Evolutionary conservation across 768 basidiomycete species (phyloP).

Genomic region (Boletellus emodensis): DNA sequence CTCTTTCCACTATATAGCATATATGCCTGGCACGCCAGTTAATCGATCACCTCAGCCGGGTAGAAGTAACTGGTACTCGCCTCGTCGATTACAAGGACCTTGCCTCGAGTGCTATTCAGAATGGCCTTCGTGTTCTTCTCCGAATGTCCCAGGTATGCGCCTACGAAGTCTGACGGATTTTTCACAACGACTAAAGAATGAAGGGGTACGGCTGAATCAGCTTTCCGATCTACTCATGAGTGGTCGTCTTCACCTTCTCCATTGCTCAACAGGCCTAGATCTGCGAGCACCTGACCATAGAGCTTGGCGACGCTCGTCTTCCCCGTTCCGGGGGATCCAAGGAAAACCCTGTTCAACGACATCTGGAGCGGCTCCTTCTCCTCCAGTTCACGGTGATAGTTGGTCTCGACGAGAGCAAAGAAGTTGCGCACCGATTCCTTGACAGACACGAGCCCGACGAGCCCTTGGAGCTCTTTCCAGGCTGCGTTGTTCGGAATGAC

Average conservation of each 20-base stretch:
- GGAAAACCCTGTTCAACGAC: conserved; percentile 61
- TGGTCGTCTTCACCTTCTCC: conserved; percentile 52
- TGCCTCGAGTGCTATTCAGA: conserved; percentile 53
- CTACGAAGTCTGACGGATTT: conserved; percentile 69
- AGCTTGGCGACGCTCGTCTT: conserved; percentile 68
- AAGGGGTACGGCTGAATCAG: neutral
- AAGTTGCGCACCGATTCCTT: conserved; percentile 51
- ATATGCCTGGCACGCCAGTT: neutral
- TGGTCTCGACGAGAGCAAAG: conserved; percentile 43
- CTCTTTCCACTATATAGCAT: conserved; percentile 53
- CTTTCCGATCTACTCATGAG: neutral
- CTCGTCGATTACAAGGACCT: conserved; percentile 71
- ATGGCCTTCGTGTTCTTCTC: conserved; percentile 65
- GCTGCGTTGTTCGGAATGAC: conserved; percentile 43
- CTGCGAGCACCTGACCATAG: conserved; percentile 60
- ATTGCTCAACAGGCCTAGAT: conserved; percentile 63
- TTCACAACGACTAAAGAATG: conserved; percentile 51
- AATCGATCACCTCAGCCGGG: neutral
- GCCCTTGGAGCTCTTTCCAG: conserved; percentile 48
- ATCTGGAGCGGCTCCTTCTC: conserved; percentile 51
- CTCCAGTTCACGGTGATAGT: conserved; percentile 56
- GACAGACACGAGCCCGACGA: conserved; percentile 55
- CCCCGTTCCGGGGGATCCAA: conserved; percentile 67
- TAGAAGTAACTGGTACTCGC: conserved; percentile 29
- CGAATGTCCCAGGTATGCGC: conserved; percentile 52